Evolutionary conservation across 2,329 filamentous ascomycete species (phyloP).

Genomic region (Xylariaceae sp.): DNA sequence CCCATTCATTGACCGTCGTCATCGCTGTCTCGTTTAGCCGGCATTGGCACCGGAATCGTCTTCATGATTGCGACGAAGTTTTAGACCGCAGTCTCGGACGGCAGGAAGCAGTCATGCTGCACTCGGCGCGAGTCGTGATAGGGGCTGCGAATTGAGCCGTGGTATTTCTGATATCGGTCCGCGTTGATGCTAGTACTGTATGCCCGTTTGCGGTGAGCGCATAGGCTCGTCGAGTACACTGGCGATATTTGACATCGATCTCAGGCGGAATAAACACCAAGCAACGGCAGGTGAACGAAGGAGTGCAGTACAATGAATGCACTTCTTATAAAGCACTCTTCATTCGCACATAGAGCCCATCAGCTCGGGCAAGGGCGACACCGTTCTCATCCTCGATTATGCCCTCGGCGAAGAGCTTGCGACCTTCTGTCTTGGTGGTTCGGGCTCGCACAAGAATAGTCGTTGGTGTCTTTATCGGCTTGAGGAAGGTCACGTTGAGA

Average conservation of each 20-base stretch:
- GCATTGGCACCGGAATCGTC: background rate
- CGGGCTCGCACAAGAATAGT: constrained; percentile 43
- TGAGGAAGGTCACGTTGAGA: constrained; percentile 50
- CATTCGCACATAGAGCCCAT: constrained; percentile 42
- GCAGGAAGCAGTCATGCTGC: background rate
- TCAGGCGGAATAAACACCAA: background rate
- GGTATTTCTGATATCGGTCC: background rate
- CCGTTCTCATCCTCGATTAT: constrained; percentile 41
- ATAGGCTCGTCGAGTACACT: background rate
- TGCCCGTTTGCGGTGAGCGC: background rate
- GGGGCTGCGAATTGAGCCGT: background rate
- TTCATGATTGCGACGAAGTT: background rate
- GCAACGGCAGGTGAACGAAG: background rate
- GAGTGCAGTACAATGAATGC: no score
- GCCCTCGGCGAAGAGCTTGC: constrained; percentile 43
- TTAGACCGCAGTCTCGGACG: background rate
- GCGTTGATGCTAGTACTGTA: background rate
- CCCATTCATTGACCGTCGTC: background rate
- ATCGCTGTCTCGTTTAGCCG: background rate
- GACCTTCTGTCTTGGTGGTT: constrained; percentile 43
- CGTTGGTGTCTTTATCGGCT: constrained; percentile 46
- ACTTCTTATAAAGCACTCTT: constrained; percentile 10
- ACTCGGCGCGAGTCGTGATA: background rate
- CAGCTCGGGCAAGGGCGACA: constrained; percentile 44
- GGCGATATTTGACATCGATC: background rate